Evolutionary conservation across 768 basidiomycete genomes (phyloP).

Genomic region (Boletus coccyginus): DNA sequence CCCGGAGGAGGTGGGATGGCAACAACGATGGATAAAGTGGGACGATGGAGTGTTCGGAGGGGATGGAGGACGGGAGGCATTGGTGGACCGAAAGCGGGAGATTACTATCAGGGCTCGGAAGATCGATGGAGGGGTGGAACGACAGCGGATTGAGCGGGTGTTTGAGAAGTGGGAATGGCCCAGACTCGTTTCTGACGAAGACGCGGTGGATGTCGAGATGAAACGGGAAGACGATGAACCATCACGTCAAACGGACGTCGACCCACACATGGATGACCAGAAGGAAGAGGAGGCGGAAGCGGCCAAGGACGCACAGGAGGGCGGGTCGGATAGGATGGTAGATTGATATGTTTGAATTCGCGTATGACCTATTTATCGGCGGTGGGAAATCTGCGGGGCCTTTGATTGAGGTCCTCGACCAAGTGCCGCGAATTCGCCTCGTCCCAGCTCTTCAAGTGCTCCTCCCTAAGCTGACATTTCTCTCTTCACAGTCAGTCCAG

Average conservation of each 20-base stretch:
- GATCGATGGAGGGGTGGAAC: conserved; percentile 55
- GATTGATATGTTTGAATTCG: conserved; percentile 1
- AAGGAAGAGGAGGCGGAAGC: conserved; percentile 2
- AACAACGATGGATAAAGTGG: conserved; percentile 42
- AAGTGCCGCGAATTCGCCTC: not conserved
- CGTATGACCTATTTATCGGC: not conserved
- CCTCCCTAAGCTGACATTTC: not conserved
- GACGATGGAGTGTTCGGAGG: conserved; percentile 25
- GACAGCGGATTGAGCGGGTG: conserved; percentile 67
- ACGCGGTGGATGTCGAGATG: conserved; percentile 30
- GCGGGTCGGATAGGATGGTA: conserved; percentile 17
- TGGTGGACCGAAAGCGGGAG: conserved; percentile 44
- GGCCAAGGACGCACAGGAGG: conserved; percentile 1
- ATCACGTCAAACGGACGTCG: conserved; percentile 4
- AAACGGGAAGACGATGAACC: conserved; percentile 20
- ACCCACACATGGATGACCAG: not conserved
- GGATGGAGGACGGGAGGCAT: conserved; percentile 33
- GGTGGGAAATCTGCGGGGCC: conserved; percentile 13
- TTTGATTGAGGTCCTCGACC: not conserved
- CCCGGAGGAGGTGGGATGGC: conserved; percentile 44
- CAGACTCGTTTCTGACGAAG: not conserved
- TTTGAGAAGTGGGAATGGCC: conserved; percentile 70
- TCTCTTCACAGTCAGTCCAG: not conserved
- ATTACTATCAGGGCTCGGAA: conserved; percentile 58
- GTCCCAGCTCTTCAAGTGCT: not conserved